phyloP scores from a whole-genome alignment of 352 stramenopile genomes.

The Phytophthora pistaciae region DNA sequence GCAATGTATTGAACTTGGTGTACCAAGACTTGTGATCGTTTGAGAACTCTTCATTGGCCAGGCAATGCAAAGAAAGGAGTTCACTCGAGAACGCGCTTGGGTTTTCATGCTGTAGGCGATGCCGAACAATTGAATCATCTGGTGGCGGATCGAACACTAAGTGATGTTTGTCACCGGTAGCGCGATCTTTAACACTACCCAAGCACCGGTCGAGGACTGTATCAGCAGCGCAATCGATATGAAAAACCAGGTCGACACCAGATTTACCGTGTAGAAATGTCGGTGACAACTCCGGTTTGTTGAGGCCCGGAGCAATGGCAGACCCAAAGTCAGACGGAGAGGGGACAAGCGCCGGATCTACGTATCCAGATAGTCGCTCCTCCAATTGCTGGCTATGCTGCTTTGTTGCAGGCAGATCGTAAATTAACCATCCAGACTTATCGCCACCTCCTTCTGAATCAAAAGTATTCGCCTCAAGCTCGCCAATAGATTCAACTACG shows the following conservation, averaged over 20 bases:
- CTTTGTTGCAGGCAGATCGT: constrained; percentile 64
- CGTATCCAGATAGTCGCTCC: constrained; percentile 61
- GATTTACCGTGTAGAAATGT: constrained; percentile 74
- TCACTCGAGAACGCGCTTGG: constrained; percentile 50
- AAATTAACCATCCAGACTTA: constrained; percentile 70
- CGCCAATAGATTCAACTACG: constrained; percentile 47
- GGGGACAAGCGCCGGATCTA: constrained; percentile 47
- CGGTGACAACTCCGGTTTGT: constrained; percentile 43
- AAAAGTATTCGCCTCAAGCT: constrained; percentile 18
- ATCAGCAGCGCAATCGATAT: constrained; percentile 50
- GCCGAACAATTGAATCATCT: constrained; percentile 54
- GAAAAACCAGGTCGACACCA: constrained; percentile 78
- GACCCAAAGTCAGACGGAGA: constrained; percentile 72
- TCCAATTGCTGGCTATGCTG: constrained; percentile 59
- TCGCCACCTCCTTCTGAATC: not conserved
- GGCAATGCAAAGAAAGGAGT: constrained; percentile 64
- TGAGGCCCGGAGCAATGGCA: constrained; percentile 48
- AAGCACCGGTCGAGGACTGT: constrained; percentile 66
- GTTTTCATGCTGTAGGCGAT: constrained; percentile 67
- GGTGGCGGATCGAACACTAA: constrained; percentile 59
- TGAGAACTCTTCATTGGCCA: constrained; percentile 36
- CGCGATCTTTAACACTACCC: constrained; percentile 60
- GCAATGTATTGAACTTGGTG: constrained; percentile 59
- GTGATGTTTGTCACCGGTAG: constrained; percentile 52
- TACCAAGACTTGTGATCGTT: constrained; percentile 53